Percentiles rank a stretch among this genome's conserved stretches.
Evolutionary conservation across 208 protist genomes (phyloP).

Genomic region (Vickermania spadyakhi): DNA sequence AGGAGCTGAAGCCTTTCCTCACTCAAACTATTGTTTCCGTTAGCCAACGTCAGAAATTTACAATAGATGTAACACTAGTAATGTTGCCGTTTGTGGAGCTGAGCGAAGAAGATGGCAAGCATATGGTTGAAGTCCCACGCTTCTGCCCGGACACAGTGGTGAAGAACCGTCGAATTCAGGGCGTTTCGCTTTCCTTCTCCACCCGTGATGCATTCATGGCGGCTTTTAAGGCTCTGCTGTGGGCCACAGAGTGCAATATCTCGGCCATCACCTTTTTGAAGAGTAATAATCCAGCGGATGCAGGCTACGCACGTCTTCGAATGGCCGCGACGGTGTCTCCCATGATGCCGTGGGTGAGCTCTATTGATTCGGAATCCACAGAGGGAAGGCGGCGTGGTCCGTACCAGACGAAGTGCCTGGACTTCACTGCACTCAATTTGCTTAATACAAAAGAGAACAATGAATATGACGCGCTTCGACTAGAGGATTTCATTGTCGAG

Average conservation of each 20-base stretch:
- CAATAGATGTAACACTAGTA: conserved; percentile 59
- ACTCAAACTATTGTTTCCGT: conserved; percentile 61
- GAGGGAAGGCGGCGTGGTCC: conserved; percentile 10
- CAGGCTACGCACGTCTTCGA: conserved; percentile 29
- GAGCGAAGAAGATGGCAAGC: conserved; percentile 26
- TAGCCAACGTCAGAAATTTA: conserved; percentile 43
- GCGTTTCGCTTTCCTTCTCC: conserved; percentile 59
- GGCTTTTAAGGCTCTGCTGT: conserved; percentile 74
- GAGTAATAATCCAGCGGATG: conserved; percentile 4
- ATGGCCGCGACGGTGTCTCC: conserved; percentile 47
- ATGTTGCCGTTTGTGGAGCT: conserved; percentile 49
- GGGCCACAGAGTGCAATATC: conserved; percentile 78
- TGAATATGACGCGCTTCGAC: conserved; percentile 26
- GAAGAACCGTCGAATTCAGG: conserved; percentile 40
- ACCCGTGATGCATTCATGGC: conserved; percentile 63
- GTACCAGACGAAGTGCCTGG: conserved; percentile 36
- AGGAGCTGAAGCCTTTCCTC: conserved; percentile 15
- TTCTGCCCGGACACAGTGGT: conserved; percentile 40
- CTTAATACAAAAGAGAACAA: conserved; percentile 9
- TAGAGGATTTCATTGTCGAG: conserved; percentile 47
- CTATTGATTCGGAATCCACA: conserved; percentile 15
- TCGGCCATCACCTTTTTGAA: conserved; percentile 20
- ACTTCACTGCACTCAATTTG: conserved; percentile 34
- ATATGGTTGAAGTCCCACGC: conserved; percentile 49
- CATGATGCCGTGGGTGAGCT: conserved; percentile 45